Evolutionary conservation across 352 stramenopile genomes (phyloP).

Genomic region (Globisporangium emineosum): DNA sequence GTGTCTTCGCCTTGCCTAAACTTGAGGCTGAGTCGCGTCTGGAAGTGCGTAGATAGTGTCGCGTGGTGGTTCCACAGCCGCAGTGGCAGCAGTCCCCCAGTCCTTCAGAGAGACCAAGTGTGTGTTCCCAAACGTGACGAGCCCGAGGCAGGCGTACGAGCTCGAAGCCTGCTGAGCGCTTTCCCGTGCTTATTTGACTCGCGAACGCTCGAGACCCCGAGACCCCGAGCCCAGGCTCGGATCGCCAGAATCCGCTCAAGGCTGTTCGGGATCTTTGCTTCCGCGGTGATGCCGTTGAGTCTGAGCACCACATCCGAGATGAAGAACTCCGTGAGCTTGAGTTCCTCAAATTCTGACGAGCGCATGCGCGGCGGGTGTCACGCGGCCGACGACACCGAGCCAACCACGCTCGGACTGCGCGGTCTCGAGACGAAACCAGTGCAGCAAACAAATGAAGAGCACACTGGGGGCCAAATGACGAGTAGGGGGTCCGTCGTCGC

Average conservation of each 20-base stretch:
- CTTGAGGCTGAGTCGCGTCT: background rate
- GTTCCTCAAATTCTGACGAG: constrained; percentile 26
- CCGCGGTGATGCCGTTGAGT: constrained; percentile 28
- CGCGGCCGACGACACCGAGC: constrained; percentile 26
- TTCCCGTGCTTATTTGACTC: background rate
- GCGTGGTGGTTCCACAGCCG: constrained; percentile 30
- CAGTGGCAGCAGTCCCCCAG: constrained; percentile 23
- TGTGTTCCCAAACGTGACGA: constrained; percentile 27
- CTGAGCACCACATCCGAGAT: constrained; percentile 23
- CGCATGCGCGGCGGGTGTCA: constrained; percentile 26
- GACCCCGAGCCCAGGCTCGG: background rate
- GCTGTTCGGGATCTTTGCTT: background rate
- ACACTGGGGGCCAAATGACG: constrained; percentile 37
- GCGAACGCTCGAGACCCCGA: background rate
- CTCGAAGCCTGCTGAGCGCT: constrained; percentile 25
- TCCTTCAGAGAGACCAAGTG: constrained; percentile 29
- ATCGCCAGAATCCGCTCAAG: constrained; percentile 12
- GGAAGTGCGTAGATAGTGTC: constrained; percentile 21
- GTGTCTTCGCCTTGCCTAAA: background rate
- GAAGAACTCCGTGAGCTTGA: constrained; percentile 39
- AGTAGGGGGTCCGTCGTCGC: constrained; percentile 31
- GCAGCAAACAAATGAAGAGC: constrained; percentile 30
- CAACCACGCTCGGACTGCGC: constrained; percentile 8
- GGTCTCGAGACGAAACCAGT: constrained; percentile 27
- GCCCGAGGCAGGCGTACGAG: constrained; percentile 33